Evolutionary conservation across 1,284 basidiomycete species (phyloP).

Genomic region (Trichosporon sp.): DNA sequence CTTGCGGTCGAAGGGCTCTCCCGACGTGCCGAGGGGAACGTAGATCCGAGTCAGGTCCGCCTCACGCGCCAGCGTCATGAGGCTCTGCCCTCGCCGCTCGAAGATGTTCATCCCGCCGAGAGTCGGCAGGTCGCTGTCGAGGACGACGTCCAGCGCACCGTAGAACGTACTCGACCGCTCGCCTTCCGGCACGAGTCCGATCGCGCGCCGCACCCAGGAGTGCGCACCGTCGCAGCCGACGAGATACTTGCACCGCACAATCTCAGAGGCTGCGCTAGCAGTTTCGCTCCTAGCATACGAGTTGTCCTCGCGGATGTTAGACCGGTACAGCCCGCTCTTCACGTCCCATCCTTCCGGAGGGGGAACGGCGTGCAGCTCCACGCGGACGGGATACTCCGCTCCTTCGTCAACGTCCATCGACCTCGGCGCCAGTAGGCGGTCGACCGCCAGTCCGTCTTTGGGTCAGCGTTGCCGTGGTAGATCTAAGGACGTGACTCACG

Average conservation of each 20-base stretch:
- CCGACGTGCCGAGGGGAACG: constrained; percentile 16
- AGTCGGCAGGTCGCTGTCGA: constrained; percentile 19
- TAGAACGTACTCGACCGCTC: background rate
- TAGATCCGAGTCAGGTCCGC: constrained; percentile 26
- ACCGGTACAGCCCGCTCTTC: background rate
- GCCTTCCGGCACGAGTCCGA: background rate
- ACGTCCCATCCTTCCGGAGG: background rate
- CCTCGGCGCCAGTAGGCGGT: constrained; percentile 6
- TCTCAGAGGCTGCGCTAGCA: background rate
- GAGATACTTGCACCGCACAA: background rate
- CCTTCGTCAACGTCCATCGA: constrained; percentile 14
- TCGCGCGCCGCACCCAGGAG: constrained; percentile 8
- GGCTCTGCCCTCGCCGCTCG: constrained; percentile 27
- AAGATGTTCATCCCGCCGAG: constrained; percentile 30
- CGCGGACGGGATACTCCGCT: constrained; percentile 25
- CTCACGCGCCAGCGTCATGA: constrained; percentile 38
- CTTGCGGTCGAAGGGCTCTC: constrained; percentile 29
- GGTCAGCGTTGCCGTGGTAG: background rate
- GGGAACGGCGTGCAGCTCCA: constrained; percentile 19
- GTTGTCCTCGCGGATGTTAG: background rate
- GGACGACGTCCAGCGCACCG: background rate
- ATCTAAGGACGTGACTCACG: background rate
- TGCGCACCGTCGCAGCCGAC: constrained; percentile 10
- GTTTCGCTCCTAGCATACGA: background rate
- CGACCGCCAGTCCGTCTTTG: constrained; percentile 10